Base-by-base conservation (phyloP, 805 yeast genomes). In the Cyberlindnera sargentensis region DNA sequence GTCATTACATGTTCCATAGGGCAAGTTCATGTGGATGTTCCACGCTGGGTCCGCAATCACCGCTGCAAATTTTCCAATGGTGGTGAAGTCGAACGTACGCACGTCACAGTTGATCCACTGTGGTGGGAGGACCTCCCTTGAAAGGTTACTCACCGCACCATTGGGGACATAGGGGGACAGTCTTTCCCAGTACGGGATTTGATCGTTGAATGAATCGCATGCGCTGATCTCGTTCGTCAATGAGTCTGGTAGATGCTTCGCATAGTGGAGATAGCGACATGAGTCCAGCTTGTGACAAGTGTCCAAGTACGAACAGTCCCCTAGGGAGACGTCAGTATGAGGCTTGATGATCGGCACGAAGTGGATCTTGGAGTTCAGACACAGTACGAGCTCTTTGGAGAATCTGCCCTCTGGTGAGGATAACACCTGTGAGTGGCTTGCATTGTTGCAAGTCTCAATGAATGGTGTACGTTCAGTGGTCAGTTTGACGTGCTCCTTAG, bases 91-190 rank as follows among this genome's bases (percentile, higher is more conserved):
- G 44, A 90, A 70, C 40, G 74, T 69, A 31, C 88, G 70, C 20
- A 90, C 80, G 63, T 90, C 96, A 61, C 95, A 87, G 44, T 78
- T 76, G 47, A 90, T 85, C 93, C 95, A 86, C 64, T 89, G 97
- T 1, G 89, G 68, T 1, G 90, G 84, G 15, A 64, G 39, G 40
- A 54, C 43, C 3, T 49, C 40, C 42, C 74, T 66, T 10, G 58
- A 49, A 2, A 62, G 55, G 24, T 57, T 58, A 3, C 68, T 57
- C 31, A 64, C 62, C 30, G 70, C 55, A 8, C 62, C 60, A 15
- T 68, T 70, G 26, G 51, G 60, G 23, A 61, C 56, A 49, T 61
- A 67, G 25, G 64, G 61, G 15, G 63, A 54, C 1, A 55, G 31
- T 37, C 54, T 50, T 32, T 52, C 61, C 41, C 53, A 51, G n/a